A percentile compares a stretch with the other conserved stretches of the same genome.
Conservation (phyloP, 1,284 basidiomycete species). For the Pulveroboletus sp. region DNA sequence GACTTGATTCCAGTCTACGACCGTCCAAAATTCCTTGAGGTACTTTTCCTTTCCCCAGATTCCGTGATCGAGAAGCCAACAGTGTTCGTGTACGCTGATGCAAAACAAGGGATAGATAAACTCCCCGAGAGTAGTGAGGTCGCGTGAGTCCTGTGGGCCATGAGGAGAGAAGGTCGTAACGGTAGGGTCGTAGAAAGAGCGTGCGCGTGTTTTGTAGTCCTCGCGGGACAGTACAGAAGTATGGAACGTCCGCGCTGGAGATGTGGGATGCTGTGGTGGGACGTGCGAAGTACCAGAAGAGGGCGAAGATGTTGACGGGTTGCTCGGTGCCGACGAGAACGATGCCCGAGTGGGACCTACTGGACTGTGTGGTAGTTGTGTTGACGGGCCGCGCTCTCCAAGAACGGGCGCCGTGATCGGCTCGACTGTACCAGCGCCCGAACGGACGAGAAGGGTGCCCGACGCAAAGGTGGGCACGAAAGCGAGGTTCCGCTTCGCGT, state of each 20-base stretch:
- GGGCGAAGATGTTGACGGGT: slow-evolving; percentile 17
- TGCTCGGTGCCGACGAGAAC: neutral
- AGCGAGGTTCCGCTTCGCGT: slow-evolving; percentile 63
- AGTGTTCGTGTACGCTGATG: slow-evolving; percentile 86
- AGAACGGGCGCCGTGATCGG: slow-evolving; percentile 38
- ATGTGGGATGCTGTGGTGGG: slow-evolving; percentile 17
- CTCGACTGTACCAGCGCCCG: slow-evolving; percentile 41
- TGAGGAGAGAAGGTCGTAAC: slow-evolving; percentile 33
- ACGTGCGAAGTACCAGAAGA: slow-evolving; percentile 18
- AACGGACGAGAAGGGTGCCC: slow-evolving; percentile 84
- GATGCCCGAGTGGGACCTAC: neutral
- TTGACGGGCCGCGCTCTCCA: slow-evolving; percentile 18
- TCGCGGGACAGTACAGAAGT: slow-evolving; percentile 14
- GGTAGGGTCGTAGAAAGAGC: slow-evolving; percentile 32
- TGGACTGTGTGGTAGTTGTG: neutral
- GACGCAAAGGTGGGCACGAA: slow-evolving; percentile 86
- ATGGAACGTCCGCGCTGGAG: slow-evolving; percentile 31
- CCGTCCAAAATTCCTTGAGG: slow-evolving; percentile 86
- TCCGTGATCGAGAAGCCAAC: slow-evolving; percentile 91
- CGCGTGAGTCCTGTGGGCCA: slow-evolving; percentile 29
- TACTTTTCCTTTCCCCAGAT: slow-evolving; percentile 95
- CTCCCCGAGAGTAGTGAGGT: slow-evolving; percentile 45
- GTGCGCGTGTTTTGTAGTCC: slow-evolving; percentile 18
- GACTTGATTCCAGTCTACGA: slow-evolving; percentile 84
- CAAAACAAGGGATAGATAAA: slow-evolving; percentile 80